Percentiles rank a stretch among this genome's conserved stretches.
Conservation (phyloP, 495 filamentous ascomycete species). For the Bombardia bombarda region DNA sequence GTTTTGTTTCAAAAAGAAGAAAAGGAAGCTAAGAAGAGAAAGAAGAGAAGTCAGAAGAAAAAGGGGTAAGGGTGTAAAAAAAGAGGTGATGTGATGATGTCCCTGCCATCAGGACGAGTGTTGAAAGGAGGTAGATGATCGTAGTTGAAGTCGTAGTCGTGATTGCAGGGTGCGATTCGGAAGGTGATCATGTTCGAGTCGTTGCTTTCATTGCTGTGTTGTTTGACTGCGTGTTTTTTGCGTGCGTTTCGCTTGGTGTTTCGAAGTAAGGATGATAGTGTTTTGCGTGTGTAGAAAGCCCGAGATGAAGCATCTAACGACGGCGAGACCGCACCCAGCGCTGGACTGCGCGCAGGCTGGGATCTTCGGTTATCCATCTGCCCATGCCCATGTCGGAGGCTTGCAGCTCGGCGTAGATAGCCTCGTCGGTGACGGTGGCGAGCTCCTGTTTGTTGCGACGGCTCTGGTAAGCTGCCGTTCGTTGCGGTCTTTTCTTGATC, state of each 20-base stretch:
- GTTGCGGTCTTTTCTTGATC: not conserved
- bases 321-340: constrained; percentile 42
- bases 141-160: not conserved
- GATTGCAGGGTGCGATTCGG: too few species aligned
- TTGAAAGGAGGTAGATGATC: too few species aligned
- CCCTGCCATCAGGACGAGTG: too few species aligned
- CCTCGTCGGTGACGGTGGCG: constrained; percentile 56
- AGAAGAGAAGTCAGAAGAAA: constrained; percentile 4
- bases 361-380: constrained; percentile 70
- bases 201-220: too few species aligned
- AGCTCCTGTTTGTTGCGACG: constrained; percentile 47
- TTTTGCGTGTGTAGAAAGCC: not conserved
- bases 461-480: too few species aligned
- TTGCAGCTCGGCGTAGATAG: constrained; percentile 57
- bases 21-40: not conserved
- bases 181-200: too few species aligned
- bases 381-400: constrained; percentile 56
- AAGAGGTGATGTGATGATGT: too few species aligned
- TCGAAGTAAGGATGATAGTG: too few species aligned
- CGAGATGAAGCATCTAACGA: constrained; percentile 1
- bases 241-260: too few species aligned
- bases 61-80: not conserved
- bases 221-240: too few species aligned
- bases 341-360: constrained; percentile 42
- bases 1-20: not conserved